Evolutionary conservation across 2,329 filamentous ascomycete species (phyloP).

Genomic region (Nigrospora oryzae): DNA sequence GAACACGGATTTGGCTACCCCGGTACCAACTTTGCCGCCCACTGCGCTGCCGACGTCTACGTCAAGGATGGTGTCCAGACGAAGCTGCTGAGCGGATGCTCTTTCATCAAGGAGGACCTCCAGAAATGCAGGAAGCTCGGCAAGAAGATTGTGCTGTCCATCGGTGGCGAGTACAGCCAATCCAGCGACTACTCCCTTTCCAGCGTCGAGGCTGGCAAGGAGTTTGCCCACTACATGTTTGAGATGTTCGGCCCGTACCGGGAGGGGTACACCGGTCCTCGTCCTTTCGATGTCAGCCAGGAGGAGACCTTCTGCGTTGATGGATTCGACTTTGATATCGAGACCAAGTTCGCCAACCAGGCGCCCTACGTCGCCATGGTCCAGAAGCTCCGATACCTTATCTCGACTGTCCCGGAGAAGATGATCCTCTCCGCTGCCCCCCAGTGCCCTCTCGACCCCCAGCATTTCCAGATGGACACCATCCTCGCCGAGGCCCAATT

Average conservation of each 20-base stretch:
- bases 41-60: constrained; percentile 25
- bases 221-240: constrained; percentile 29
- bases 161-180: constrained; percentile 40
- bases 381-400: constrained; percentile 13
- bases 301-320: constrained; percentile 8
- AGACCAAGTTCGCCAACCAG: constrained; percentile 14
- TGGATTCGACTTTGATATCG: constrained; percentile 18
- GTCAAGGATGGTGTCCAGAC: constrained; percentile 15
- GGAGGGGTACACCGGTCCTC: constrained; percentile 7
- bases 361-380: constrained; percentile 12
- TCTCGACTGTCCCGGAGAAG: constrained; percentile 7
- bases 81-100: constrained; percentile 22
- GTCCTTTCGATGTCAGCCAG: constrained; percentile 11
- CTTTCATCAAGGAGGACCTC: constrained; percentile 22
- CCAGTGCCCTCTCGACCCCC: constrained; percentile 29
- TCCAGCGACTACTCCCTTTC: constrained; percentile 25
- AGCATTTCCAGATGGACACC: constrained; percentile 31
- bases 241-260: constrained; percentile 26
- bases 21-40: constrained; percentile 27
- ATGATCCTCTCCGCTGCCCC: constrained; percentile 30
- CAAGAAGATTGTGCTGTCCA: constrained; percentile 57
- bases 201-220: constrained; percentile 14
- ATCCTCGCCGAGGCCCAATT: constrained; percentile 26
- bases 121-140: constrained; percentile 43
- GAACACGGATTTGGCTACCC: constrained; percentile 25